Base-by-base conservation (phyloP, 768 basidiomycete genomes). In the Tulasnella sp. region DNA sequence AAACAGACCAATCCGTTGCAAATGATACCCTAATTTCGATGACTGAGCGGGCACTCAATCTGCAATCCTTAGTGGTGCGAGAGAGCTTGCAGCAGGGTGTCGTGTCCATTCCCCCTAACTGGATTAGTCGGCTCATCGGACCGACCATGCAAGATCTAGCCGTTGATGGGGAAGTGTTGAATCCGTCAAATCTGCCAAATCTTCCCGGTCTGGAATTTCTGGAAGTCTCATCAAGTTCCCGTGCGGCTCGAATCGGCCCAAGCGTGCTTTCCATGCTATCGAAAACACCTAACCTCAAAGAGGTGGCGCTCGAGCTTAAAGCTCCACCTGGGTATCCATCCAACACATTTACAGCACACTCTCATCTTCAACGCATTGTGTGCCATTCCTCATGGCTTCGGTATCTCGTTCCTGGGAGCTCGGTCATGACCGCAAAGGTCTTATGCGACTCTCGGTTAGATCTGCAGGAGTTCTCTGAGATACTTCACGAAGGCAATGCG, bases 381-480 rank as follows among this genome's bases (percentile, higher is more conserved):
- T 64, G 60, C n/a, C n/a, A 64, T 64, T 64, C 60, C 11, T n/a
- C 60, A 7, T 64, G 60, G 60, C 60, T 64, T n/a, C 60, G 60
- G n/a, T 64, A 64, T 31, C 60, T 64, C 60, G 9, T 64, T 3
- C 60, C 60, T 64, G 60, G 60, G 60, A 64, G 60, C 20, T 64
- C 60, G 31, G 24, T 64, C 60, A 64, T 28, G 20, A 28, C n/a
- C 24, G 60, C 31, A 8, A 64, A 64, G 60, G 60, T 64, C 60
- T 12, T 31, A 12, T 64, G 60, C 9, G 31, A 31, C 60, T 64
- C 60, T 64, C 60, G n/a, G n/a, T 1, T 64, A 64, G 20, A 24
- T 6, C 2, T 18, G 12, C 20, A 64, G 60, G 60, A 64, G 60
- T 64, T 64, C 3, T 64, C 60, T n/a, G n/a, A 64, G n/a, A 64